phyloP scores from a whole-genome alignment of 2,329 filamentous ascomycete genomes.

The Boeremia exigua region DNA sequence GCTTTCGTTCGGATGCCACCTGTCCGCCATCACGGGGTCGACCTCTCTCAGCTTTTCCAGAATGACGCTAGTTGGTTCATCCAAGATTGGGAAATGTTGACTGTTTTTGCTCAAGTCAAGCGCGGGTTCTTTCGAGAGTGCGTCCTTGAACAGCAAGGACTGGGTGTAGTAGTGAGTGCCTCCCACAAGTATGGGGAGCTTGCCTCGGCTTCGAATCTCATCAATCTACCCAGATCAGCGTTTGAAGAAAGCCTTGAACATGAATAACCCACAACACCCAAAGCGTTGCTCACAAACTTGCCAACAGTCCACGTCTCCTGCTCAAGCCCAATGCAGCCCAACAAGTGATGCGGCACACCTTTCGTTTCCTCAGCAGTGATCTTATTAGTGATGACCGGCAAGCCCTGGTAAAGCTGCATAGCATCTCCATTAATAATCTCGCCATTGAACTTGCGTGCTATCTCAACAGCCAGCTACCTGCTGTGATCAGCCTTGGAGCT shows the following conservation, averaged over 20 bases:
- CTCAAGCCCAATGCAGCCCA: constrained; percentile 77
- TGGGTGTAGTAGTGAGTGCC: constrained; percentile 97
- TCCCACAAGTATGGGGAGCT: constrained; percentile 87
- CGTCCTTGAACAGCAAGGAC: constrained; percentile 80
- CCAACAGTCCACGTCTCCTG: constrained; percentile 85
- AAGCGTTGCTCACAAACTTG: constrained; percentile 74
- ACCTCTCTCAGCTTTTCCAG: constrained; percentile 75
- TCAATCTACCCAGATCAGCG: constrained; percentile 59
- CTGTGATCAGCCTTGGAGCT: constrained; percentile 43
- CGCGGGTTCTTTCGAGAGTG: constrained; percentile 60
- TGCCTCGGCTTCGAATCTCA: constrained; percentile 79
- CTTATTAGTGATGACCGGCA: constrained; percentile 96
- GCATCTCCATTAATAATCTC: constrained; percentile 98
- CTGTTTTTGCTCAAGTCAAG: constrained; percentile 34
- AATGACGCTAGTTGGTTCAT: constrained; percentile 73
- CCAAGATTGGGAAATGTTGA: constrained; percentile 69
- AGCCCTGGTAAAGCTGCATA: constrained; percentile 93
- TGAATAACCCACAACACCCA: constrained; percentile 52
- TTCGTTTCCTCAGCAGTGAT: constrained; percentile 76
- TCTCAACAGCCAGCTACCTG: constrained; percentile 81
- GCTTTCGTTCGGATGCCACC: constrained; percentile 93
- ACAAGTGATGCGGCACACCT: constrained; percentile 84
- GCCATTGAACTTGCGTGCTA: constrained; percentile 83
- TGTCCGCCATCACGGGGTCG: constrained; percentile 85
- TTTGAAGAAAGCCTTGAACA: background rate